A percentile compares a stretch with the other conserved stretches of the same genome.
Conservation (phyloP, 139 green algal genomes). For the Haematococcus sp. region DNA sequence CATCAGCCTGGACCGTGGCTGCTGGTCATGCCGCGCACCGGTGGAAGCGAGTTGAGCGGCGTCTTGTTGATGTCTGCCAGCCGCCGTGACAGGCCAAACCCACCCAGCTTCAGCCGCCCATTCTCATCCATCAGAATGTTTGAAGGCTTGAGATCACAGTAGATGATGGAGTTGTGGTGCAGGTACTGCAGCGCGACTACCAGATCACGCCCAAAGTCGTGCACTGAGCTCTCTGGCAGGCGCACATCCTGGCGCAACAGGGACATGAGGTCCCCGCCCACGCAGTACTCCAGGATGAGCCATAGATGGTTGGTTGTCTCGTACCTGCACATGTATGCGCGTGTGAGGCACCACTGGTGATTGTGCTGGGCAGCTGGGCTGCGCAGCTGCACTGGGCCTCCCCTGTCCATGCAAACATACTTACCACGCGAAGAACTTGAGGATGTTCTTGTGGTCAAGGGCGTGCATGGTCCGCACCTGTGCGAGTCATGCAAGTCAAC, state of each 20-base stretch:
- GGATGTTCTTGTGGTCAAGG: conserved; percentile 84
- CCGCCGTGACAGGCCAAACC: conserved; percentile 80
- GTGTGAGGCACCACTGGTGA: background rate
- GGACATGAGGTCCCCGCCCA: conserved; percentile 87
- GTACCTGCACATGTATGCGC: conserved; percentile 69
- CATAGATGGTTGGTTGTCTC: conserved; percentile 95
- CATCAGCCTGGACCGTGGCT: no score
- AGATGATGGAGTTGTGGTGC: conserved; percentile 79
- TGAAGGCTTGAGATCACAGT: conserved; percentile 92
- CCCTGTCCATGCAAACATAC: background rate
- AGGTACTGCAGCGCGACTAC: conserved; percentile 71
- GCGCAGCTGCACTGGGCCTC: no score
- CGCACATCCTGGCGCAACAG: conserved; percentile 80
- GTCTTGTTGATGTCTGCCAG: conserved; percentile 81
- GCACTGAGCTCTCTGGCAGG: conserved; percentile 83
- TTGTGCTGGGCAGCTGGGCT: no score
- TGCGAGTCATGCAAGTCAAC: conserved; percentile 1
- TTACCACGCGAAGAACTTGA: conserved; percentile 92
- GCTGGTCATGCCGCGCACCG: conserved; percentile 9
- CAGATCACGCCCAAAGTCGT: conserved; percentile 83
- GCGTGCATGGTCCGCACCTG: conserved; percentile 85
- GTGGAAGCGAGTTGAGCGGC: conserved; percentile 45
- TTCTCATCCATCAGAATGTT: conserved; percentile 96
- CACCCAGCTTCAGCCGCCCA: conserved; percentile 89
- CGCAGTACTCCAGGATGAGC: conserved; percentile 98